Conservation (phyloP, 345 rosid genomes). For the Kandelia obovata region DNA sequence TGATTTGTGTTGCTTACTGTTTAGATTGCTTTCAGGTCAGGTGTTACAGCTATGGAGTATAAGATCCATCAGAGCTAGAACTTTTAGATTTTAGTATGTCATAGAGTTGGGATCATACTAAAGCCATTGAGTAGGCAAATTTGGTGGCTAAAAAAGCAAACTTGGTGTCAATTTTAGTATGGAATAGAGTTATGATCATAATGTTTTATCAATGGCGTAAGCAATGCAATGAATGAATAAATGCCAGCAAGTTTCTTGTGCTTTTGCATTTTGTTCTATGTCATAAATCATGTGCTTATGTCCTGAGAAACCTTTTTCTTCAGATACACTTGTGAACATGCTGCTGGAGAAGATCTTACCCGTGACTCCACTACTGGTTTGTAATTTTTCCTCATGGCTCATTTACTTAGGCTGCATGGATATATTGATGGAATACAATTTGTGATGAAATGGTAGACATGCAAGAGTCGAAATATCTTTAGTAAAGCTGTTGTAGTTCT, state of each 20-base stretch:
- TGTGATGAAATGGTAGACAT: not conserved
- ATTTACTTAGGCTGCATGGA: not conserved
- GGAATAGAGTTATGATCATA: not conserved
- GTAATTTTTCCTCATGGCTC: constrained; percentile 15
- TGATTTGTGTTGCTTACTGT: not conserved
- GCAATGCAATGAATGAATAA: not conserved
- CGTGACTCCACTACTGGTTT: constrained; percentile 42
- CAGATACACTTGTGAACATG: constrained; percentile 51
- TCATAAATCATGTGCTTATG: constrained; percentile 1
- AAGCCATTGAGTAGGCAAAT: not conserved
- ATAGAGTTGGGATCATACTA: not conserved
- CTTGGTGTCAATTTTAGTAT: not conserved
- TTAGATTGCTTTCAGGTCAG: no score
- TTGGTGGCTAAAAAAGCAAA: not conserved
- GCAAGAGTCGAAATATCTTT: not conserved
- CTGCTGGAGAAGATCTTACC: constrained; percentile 45
- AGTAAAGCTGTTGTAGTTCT: no score
- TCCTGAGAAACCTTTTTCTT: constrained; percentile 7
- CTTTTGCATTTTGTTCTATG: not conserved
- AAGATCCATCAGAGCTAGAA: no score
- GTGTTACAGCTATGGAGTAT: not conserved
- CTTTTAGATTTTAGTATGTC: not conserved
- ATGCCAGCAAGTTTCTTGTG: not conserved
- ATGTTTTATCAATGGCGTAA: not conserved
- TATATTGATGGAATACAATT: not conserved